Percentiles rank a stretch among this genome's conserved stretches.
Conservation (phyloP, 108 stramenopile species). For the Cyclotella kingstonii region DNA sequence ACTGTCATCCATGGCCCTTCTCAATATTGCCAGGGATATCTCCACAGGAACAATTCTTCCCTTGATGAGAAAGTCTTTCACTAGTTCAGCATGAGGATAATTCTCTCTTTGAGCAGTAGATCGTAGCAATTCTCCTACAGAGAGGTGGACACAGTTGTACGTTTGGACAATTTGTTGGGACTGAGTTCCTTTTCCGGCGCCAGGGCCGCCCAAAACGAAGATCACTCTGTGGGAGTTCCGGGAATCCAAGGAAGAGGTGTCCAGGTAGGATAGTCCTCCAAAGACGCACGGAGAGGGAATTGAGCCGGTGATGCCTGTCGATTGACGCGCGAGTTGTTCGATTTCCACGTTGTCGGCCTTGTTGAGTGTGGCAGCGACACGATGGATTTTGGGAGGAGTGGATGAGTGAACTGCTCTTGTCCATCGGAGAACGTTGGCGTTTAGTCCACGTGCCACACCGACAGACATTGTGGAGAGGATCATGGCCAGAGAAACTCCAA, state of each 20-base stretch:
- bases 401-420: constrained; percentile 5
- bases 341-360: constrained; percentile 16
- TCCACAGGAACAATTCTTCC: constrained; percentile 96
- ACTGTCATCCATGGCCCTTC: constrained; percentile 71
- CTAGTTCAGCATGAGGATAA: constrained; percentile 73
- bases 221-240: constrained; percentile 57
- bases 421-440: constrained; percentile 1
- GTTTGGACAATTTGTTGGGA: constrained; percentile 68
- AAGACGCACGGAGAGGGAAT: constrained; percentile 28
- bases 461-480: constrained; percentile 18
- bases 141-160: constrained; percentile 89
- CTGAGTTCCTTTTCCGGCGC: constrained; percentile 94
- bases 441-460: constrained; percentile 32
- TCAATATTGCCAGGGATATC: constrained; percentile 82
- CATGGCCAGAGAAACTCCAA: constrained; percentile 29
- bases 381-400: constrained; percentile 6
- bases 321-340: constrained; percentile 20
- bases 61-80: constrained; percentile 75
- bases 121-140: constrained; percentile 92
- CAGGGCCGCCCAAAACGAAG: constrained; percentile 95
- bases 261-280: constrained; percentile 34
- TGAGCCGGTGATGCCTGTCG: constrained; percentile 27
- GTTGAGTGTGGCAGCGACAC: constrained; percentile 1
- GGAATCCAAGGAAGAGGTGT: constrained; percentile 30
- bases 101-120: constrained; percentile 59